Percentiles rank a stretch among this genome's conserved stretches.
Conservation (phyloP, 495 filamentous ascomycete genomes). For the Bryoglossum gracile region DNA sequence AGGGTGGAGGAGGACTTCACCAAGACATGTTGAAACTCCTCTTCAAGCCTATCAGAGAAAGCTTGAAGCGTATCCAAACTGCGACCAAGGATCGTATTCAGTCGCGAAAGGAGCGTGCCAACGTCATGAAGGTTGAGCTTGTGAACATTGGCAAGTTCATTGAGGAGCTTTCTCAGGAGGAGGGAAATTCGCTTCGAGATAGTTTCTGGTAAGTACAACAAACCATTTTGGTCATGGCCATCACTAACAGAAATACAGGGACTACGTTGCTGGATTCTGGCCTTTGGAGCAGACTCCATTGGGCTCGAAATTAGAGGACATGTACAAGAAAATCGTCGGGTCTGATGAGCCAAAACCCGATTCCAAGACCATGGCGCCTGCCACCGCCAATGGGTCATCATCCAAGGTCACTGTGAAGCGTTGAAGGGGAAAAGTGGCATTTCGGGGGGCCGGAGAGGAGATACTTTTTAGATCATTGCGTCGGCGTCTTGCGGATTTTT, state of each 20-base stretch:
- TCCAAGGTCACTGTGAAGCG: no score
- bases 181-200: constrained; percentile 13
- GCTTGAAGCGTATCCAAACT: constrained; percentile 47
- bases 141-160: constrained; percentile 46
- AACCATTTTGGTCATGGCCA: neutral
- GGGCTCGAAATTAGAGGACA: constrained; percentile 35
- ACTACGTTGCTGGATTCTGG: constrained; percentile 34
- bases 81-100: constrained; percentile 61
- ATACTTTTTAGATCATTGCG: no score
- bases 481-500: no score
- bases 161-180: constrained; percentile 29
- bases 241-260: constrained; percentile 23
- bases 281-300: constrained; percentile 27
- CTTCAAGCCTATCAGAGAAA: constrained; percentile 53
- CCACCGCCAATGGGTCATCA: no score
- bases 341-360: no score
- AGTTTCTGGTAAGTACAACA: constrained; percentile 32
- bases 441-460: no score
- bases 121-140: constrained; percentile 42
- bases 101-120: constrained; percentile 49
- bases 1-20: constrained; percentile 36
- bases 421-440: no score
- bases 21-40: constrained; percentile 35
- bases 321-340: constrained; percentile 37
- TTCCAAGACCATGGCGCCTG: no score